Evolutionary conservation across 1,284 basidiomycete genomes (phyloP), one percentile per base, ranked within the genome.

Genomic region (Trametes polyzona): DNA sequence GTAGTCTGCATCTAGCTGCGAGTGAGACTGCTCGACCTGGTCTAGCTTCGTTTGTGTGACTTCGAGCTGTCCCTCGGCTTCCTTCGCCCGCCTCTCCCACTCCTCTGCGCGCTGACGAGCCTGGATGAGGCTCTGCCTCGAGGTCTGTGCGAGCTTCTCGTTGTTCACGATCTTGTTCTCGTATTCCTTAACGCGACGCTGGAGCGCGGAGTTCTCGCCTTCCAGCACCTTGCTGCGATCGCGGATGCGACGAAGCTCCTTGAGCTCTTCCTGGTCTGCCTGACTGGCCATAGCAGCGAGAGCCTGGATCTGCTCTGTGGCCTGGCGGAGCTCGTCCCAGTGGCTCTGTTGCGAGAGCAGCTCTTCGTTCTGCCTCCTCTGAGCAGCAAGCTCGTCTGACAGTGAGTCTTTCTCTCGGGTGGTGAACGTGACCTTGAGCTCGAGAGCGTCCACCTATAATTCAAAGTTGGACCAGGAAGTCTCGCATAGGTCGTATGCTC

Each of bases 71-170:
- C 74, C 74, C 69, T 91, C 87, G 49, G 80, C 79, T 59, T 89
- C 87, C 66, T 85, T 86, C n/a, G 87, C 83, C 36, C 85, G 84
- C 62, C 80, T 81, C 72, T 93, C 90, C 89, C 89, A 92, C 63
- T 93, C 91, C 2, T 81, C 74, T 3, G 87, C 79, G 32, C 88
- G 88, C 67, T 90, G 87, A 62, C 92, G 87, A 24, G 87, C 85
- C 61, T 88, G 86, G 26, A 80, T 71, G 23, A 92, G 78, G 67
- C 73, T 88, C 67, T 90, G 85, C 43, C 84, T 82, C 3, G 83
- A 79, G 14, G 84, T 74, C 26, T 73, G 73, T 1, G 83, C 77
- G 7, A 83, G 74, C 55, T 83, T 83, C 52, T 92, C 89, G 63
- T 75, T 82, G 62, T 83, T 87, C 21, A 76, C 68, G 5, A 80